Percentiles rank a stretch among this genome's conserved stretches.
Conservation (phyloP, 805 yeast species). For the Candida sphagnicola region DNA sequence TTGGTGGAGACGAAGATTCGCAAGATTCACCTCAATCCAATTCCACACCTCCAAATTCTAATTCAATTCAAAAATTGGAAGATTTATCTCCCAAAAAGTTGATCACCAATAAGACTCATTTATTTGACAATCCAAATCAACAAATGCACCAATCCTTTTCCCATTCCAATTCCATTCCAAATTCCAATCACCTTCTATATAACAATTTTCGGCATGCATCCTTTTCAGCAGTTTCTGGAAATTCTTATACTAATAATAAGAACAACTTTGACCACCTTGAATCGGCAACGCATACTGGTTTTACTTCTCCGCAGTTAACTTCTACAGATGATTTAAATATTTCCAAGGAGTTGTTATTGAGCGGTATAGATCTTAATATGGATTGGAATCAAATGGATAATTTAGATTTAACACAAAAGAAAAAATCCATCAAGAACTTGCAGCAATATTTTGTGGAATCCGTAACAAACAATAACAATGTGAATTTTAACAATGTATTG, state of each 20-base stretch:
- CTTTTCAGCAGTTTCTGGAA: slow-evolving; percentile 61
- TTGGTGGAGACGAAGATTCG: slow-evolving; percentile 4
- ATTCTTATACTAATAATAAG: slow-evolving; percentile 50
- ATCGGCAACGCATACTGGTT: slow-evolving; percentile 67
- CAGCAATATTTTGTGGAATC: slow-evolving; percentile 16
- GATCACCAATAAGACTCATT: neutral
- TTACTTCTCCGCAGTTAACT: slow-evolving; percentile 71
- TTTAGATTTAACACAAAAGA: slow-evolving; percentile 20
- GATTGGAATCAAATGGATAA: slow-evolving; percentile 27
- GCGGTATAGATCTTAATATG: slow-evolving; percentile 34
- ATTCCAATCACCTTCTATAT: neutral
- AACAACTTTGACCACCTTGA: slow-evolving; percentile 22
- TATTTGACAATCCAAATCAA: slow-evolving; percentile 2
- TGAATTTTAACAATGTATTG: slow-evolving; percentile 8
- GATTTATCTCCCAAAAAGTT: neutral
- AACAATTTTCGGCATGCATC: slow-evolving; percentile 45
- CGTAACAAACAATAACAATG: slow-evolving; percentile 5
- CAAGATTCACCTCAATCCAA: slow-evolving; percentile 1
- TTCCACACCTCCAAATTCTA: neutral
- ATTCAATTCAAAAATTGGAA: neutral
- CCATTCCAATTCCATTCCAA: slow-evolving; percentile 13
- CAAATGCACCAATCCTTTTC: slow-evolving; percentile 6
- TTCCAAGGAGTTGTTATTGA: slow-evolving; percentile 22
- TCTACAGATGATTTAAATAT: slow-evolving; percentile 15
- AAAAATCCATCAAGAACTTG: slow-evolving; percentile 10